These are phyloP conservation scores for Pseudocercospora ulei DNA, from an alignment of 2,329 filamentous ascomycete species.

Conservation along the genomic window DNA sequence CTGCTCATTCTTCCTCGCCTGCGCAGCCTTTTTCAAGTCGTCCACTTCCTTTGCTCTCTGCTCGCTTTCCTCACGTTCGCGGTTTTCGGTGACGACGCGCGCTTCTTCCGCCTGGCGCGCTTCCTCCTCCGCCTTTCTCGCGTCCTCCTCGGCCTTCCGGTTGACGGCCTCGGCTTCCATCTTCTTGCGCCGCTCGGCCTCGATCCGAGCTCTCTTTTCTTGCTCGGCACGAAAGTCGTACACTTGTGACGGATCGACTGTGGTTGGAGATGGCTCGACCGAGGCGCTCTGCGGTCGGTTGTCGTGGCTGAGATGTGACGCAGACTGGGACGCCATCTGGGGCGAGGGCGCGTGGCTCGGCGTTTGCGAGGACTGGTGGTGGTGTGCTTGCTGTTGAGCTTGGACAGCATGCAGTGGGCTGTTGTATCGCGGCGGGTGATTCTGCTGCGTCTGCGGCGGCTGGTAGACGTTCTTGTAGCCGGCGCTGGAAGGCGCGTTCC, in stretches of 20 bases:
- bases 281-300: slow-evolving; percentile 27
- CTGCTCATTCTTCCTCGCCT: slow-evolving; percentile 27
- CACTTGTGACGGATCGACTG: slow-evolving; percentile 47
- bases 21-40: slow-evolving; percentile 25
- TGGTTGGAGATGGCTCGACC: slow-evolving; percentile 35
- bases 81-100: slow-evolving; percentile 23
- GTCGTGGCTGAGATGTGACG: slow-evolving; percentile 17
- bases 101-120: slow-evolving; percentile 27
- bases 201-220: slow-evolving; percentile 35
- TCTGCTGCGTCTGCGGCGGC: slow-evolving; percentile 19
- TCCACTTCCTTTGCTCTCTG: slow-evolving; percentile 22
- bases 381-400: slow-evolving; percentile 24
- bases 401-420: slow-evolving; percentile 30
- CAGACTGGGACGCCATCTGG: slow-evolving; percentile 21
- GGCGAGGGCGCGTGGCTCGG: slow-evolving; percentile 25
- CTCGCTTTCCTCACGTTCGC: slow-evolving; percentile 22
- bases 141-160: slow-evolving; percentile 33
- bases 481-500: slow-evolving; percentile 23
- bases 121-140: slow-evolving; percentile 28
- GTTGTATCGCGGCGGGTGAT: slow-evolving; percentile 27
- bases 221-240: slow-evolving; percentile 47
- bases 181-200: slow-evolving; percentile 30
- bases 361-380: slow-evolving; percentile 21
- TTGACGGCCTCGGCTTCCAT: slow-evolving; percentile 29
- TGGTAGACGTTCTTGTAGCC: slow-evolving; percentile 21